Base-by-base conservation (phyloP, 2,329 filamentous ascomycete species). In the Beauveria australis region DNA sequence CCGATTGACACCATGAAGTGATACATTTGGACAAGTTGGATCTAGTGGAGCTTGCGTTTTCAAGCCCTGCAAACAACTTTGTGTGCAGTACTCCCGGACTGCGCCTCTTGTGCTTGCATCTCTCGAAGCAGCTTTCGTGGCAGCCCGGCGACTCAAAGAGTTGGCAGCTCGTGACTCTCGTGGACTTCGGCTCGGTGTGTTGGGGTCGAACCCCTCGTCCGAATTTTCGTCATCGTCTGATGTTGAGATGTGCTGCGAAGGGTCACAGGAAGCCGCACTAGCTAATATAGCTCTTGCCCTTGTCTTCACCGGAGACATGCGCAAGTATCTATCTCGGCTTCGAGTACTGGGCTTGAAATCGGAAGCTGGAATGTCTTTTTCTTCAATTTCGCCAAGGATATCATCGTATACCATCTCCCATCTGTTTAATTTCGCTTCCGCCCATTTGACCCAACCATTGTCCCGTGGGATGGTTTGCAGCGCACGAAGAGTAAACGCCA, bases 101-200 rank as follows among this genome's bases (percentile, higher is more conserved):
- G 49, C 4, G 16, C 49, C 16, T 37, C 49, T 51, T 3, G 16
- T 30, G 24, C 30, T 24, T 19, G 9, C 14, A 14, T 12, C 30
- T 37, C 30, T 33, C n/a, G 30, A 52, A 24, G 24, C 24, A 9
- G 24, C 18, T 26, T 30, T 9, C 5, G 22, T 19, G 14, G 22
- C 5, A 26, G 26, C 12, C 16, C 5, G 47, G 47, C 26, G 24
- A n/a, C 1, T 51, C 7, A 26, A 51, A 51, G 47, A 3, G 47
- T 51, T 26, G 14, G 47, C 5, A 12, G 49, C 49, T 16, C 28
- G 28, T 37, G 26, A 2, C 30, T 0, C 75, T 71, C 19, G 63
- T 69, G 4, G 48, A 64, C 1, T 59, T 64, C 49, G 57, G 72
- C 37, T 33, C 56, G 1, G 43, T 60, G 52, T 54, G 3, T 41